Conservation (phyloP, 441 rosid genomes). For the Kokia cookei region DNA sequence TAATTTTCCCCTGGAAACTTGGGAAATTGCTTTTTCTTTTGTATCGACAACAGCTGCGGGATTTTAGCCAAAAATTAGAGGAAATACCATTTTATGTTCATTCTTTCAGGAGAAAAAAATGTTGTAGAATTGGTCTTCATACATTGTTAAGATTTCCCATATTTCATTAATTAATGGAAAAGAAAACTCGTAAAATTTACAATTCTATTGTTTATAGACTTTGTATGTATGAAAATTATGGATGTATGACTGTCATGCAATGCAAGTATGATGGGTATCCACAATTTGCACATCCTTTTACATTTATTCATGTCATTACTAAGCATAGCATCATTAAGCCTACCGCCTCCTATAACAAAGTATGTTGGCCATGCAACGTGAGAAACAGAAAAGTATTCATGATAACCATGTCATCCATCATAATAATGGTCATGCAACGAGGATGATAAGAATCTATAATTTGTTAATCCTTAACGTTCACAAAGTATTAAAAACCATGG, state of each 20-base stretch:
- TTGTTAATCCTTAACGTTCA: neutral
- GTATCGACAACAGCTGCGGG: slow-evolving; percentile 37
- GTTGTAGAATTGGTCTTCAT: slow-evolving; percentile 26
- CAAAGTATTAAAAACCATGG: neutral
- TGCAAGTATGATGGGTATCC: no score
- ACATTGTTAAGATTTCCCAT: slow-evolving; percentile 35
- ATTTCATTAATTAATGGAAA: slow-evolving; percentile 38
- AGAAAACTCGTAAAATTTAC: neutral
- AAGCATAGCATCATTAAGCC: no score
- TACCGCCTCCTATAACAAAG: no score
- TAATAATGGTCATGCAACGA: neutral
- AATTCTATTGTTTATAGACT: no score
- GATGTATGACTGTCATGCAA: neutral
- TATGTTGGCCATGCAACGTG: no score
- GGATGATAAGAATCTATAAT: neutral
- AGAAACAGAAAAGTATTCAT: no score
- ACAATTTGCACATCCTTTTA: no score
- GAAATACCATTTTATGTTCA: slow-evolving; percentile 20
- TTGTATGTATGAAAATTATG: neutral
- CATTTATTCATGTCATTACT: no score
- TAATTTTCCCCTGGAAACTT: slow-evolving; percentile 16
- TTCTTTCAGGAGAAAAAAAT: slow-evolving; percentile 28
- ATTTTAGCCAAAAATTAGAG: slow-evolving; percentile 22
- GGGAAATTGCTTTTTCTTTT: slow-evolving; percentile 26
- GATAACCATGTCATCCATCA: neutral